Base-by-base conservation (phyloP, 192 early-diverging fungal genomes). In the Dimargaris verticillata region DNA sequence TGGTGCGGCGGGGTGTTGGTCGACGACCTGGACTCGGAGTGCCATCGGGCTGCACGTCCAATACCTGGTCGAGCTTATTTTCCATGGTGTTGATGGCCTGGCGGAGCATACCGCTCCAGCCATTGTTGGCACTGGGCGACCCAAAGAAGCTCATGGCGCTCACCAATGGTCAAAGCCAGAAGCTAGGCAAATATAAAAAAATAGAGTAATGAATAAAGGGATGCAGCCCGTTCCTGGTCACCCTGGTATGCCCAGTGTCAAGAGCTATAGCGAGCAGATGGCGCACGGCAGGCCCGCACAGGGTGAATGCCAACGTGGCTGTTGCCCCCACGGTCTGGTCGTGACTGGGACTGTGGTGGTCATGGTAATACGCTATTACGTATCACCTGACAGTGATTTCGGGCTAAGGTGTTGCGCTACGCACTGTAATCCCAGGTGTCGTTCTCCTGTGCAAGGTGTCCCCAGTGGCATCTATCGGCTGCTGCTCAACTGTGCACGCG, bases 71-170 rank as follows among this genome's bases (percentile, higher is more conserved):
- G 45, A 89, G 76, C 44, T 81, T 77, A 17, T 78, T 85, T 66
- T 89, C 88, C 29, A 89, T 80, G 51, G 77, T 77, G 15, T 81
- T 83, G 18, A 88, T 76, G 5, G 85, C 85, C 64, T 80, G 81
- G 60, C 88, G 86, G 49, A 89, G 70, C 60, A 86, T 77, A 62
- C 70, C 77, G 52, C 84, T 80, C 80, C 80, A 86, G 44, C 63
- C 63, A 2, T 64, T 60, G 45, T 17, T 51, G 61, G 24, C 59
- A 29, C 33, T 5, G 20, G 26, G 26, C 1, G 29, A 48, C 5
- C 22, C 59, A 28, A 64, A 64, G 44, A 53, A 53, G 33, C 54
- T 64, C 63, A 64, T 64, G 58, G 55, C 53, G 20, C 9, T 22
- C 9, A 7, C 18, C 1, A 20, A 22, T 48, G 47, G 47, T 22